Evolutionary conservation across 257 asterid species (phyloP), one percentile per base, ranked within the genome.

Genomic region (Buddleja alternifolia): DNA sequence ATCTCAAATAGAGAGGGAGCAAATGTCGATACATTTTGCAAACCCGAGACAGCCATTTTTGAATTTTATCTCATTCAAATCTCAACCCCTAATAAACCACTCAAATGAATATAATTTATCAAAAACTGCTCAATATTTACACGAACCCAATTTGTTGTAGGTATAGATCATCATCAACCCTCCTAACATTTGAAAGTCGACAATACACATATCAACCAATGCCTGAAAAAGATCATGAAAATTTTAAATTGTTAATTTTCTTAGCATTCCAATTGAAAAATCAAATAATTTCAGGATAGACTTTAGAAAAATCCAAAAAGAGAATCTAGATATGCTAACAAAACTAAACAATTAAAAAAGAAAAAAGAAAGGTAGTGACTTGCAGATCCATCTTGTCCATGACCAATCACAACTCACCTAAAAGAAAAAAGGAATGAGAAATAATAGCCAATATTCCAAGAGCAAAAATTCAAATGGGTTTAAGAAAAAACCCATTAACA

Each of bases 11-110:
- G 73, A 40, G 95, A 68, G 60, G 84, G 66, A 65, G 82, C 85
- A 55, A 81, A 83, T 48, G 78, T 67, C n/a, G 92, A 74, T 46
- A 77, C 80, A 68, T 78, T 88, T 60, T 71, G 92, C 75, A 88
- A 71, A 60, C 91, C 95, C 1, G 92, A 82, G 78, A 86, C 87
- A 11, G 96, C 97, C 99, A 93, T 93, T 71, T 63, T 21, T 17
- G 6, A 29, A 10, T 46, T 9, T 2, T 17, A 15, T 66, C 72
- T 8, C 55, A 39, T 41, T 56, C 20, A 55, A 55, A 47, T 51
- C 75, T 63, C 77, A 24, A 70, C 54, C 64, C 69, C 83, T 15
- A 76, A 8, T 4, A 55, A 55, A 32, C 62, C 21, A 55, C 52
- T 71, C 41, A 74, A 70, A 55, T 56, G 40, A 66, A 63, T 34